Evolutionary conservation across 768 basidiomycete genomes (phyloP).

Genomic region (Boletus rubescentipes): DNA sequence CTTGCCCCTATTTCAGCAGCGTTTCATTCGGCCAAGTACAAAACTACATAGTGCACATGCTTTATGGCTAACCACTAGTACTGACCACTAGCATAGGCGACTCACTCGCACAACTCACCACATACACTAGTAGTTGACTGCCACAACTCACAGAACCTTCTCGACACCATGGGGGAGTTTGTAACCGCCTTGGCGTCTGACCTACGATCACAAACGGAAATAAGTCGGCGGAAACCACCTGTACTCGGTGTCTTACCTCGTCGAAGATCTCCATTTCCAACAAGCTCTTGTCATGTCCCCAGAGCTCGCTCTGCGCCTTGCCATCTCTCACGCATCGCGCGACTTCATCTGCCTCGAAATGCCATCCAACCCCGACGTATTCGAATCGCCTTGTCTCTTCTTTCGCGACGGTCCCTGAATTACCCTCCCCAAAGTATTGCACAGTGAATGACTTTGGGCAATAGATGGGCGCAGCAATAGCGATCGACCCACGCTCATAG

Average conservation of each 20-base stretch:
- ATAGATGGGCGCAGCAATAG: constrained; percentile 63
- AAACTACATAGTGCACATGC: no score
- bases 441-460: constrained; percentile 66
- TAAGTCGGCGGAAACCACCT: constrained; percentile 8
- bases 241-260: constrained; percentile 47
- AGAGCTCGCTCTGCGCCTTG: constrained; percentile 68
- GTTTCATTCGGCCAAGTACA: no score
- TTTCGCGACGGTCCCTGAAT: constrained; percentile 38
- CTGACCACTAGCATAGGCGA: no score
- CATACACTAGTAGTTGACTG: not conserved
- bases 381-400: constrained; percentile 62
- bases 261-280: constrained; percentile 86
- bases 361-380: constrained; percentile 71
- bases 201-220: constrained; percentile 36
- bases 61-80: no score
- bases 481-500: constrained; percentile 71
- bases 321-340: constrained; percentile 74
- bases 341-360: constrained; percentile 88
- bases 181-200: constrained; percentile 68
- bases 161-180: constrained; percentile 63
- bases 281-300: constrained; percentile 79
- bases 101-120: not conserved
- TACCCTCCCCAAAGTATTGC: constrained; percentile 53
- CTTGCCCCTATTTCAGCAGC: no score
- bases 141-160: constrained; percentile 28